A percentile compares a stretch with the other conserved stretches of the same genome.
phyloP scores from a whole-genome alignment of 2,329 filamentous ascomycete genomes.

The Ascochyta lentis region DNA sequence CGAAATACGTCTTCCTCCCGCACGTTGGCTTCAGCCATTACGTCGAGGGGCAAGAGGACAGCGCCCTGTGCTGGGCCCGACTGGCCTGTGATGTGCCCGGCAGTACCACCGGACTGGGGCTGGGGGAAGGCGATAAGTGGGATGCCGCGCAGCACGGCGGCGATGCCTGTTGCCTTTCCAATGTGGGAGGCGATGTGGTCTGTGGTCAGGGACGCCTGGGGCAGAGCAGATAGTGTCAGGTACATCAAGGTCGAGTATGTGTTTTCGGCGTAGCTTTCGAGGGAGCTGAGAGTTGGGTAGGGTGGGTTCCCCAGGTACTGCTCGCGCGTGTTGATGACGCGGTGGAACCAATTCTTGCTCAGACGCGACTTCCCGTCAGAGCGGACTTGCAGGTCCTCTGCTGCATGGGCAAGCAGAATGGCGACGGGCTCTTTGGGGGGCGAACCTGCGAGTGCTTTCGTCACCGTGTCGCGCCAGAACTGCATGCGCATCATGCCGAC shows the following conservation, averaged over 20 bases:
- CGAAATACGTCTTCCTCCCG: slow-evolving; percentile 90
- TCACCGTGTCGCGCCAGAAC: slow-evolving; percentile 90
- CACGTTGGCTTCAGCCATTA: slow-evolving; percentile 83
- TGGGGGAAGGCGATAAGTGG: slow-evolving; percentile 84
- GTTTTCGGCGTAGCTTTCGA: slow-evolving; percentile 91
- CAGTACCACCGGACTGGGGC: slow-evolving; percentile 61
- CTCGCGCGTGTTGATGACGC: slow-evolving; percentile 81
- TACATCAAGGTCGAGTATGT: slow-evolving; percentile 95
- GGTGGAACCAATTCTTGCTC: slow-evolving; percentile 64
- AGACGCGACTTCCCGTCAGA: slow-evolving; percentile 58
- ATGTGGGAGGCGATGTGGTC: slow-evolving; percentile 96
- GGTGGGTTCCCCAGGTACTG: slow-evolving; percentile 84
- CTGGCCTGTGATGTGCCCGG: slow-evolving; percentile 38
- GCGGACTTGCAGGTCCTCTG: slow-evolving; percentile 62
- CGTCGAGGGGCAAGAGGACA: slow-evolving; percentile 82
- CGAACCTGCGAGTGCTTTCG: slow-evolving; percentile 74
- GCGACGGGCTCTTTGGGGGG: slow-evolving; percentile 93
- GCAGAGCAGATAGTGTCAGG: slow-evolving; percentile 78
- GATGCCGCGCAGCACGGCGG: slow-evolving; percentile 83
- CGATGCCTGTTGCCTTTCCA: slow-evolving; percentile 90
- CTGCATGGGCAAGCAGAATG: slow-evolving; percentile 76
- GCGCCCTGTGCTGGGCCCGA: slow-evolving; percentile 63
- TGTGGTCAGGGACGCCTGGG: slow-evolving; percentile 79
- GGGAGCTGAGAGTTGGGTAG: slow-evolving; percentile 72
- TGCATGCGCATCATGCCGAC: slow-evolving; percentile 90